Conservation (phyloP, 805 yeast genomes). For the Candida ipomoeae region DNA sequence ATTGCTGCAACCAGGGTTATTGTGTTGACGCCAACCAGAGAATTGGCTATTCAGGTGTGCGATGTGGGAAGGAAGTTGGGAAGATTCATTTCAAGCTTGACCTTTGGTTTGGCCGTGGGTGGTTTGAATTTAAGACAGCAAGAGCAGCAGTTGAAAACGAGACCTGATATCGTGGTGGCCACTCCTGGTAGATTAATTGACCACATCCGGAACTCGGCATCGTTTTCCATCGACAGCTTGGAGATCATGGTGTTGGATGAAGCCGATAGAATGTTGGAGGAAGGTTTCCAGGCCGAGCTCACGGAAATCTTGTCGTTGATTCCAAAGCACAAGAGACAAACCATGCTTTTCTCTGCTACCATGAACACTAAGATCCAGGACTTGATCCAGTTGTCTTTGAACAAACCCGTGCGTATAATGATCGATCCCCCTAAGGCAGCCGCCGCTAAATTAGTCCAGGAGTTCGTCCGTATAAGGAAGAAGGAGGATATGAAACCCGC, state of each 20-base stretch:
- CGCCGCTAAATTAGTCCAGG: slow-evolving; percentile 85
- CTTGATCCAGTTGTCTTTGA: slow-evolving; percentile 80
- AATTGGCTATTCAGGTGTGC: slow-evolving; percentile 90
- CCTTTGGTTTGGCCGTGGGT: slow-evolving; percentile 97
- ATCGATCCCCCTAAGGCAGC: slow-evolving; percentile 95
- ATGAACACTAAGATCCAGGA: slow-evolving; percentile 93
- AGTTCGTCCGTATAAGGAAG: slow-evolving; percentile 90
- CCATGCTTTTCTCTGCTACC: slow-evolving; percentile 92
- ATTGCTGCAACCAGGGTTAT: slow-evolving; percentile 86
- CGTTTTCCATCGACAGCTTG: slow-evolving; percentile 84
- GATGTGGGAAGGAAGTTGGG: slow-evolving; percentile 90
- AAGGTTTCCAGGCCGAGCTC: slow-evolving; percentile 94
- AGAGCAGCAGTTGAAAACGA: slow-evolving; percentile 84
- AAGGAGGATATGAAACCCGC: slow-evolving; percentile 85
- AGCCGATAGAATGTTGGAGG: slow-evolving; percentile 99
- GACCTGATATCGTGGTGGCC: slow-evolving; percentile 96
- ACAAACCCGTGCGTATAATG: slow-evolving; percentile 91
- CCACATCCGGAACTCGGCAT: slow-evolving; percentile 91
- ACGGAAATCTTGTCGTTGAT: slow-evolving; percentile 83
- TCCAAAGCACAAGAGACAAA: slow-evolving; percentile 85
- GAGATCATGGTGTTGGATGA: slow-evolving; percentile 94
- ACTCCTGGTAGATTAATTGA: slow-evolving; percentile 99
- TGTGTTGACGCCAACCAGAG: slow-evolving; percentile 94
- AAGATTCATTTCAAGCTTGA: slow-evolving; percentile 65
- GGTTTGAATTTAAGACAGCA: slow-evolving; percentile 94